Base-by-base conservation (phyloP, 2,329 filamentous ascomycete species). In the Sporothrix mexicana region DNA sequence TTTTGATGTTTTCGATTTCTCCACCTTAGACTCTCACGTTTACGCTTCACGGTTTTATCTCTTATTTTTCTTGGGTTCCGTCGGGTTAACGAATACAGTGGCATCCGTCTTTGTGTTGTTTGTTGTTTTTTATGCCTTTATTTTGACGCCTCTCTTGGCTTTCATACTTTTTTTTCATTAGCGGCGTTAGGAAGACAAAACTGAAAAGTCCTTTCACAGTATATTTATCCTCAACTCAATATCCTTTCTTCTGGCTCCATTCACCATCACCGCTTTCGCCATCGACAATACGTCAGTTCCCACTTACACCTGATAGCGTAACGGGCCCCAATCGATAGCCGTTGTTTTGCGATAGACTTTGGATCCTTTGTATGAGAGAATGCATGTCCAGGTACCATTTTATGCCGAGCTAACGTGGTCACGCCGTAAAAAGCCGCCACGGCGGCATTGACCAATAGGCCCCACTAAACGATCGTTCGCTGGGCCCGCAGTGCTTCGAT, bases 171-270 rank as follows among this genome's bases (percentile, higher is more conserved):
- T 36, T 7, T 30, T 43, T 57, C 64, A 53, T 71, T 45, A 69
- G 30, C 53, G 71, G 73, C 73, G 71, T 73, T 74, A 57, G 61
- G 36, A 55, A 70, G 61, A 62, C 41, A 51, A 73, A 73, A 62
- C 62, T 61, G 55, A 68, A 73, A 66, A 30, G 49, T 69, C 36
- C 51, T 36, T 36, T 36, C 30, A 23, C 8, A 36, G 17, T 53
- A 23, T 43, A 17, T 55, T 15, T 36, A 30, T 43, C 45, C 9
- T 51, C 36, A 62, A 47, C 9, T 51, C 36, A 62, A 47, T 36
- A 25, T 43, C 49, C 5, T 17, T 53, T 10, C 2, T 49, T 43
- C 10, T 47, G 30, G 30, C 30, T 36, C 30, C 10, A 25, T 20
- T 45, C 17, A 43, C 61, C 61, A 23, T 47, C 41, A 66, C 61